Evolutionary conservation across 306 rosid genomes (phyloP).

Genomic region (Quercus wislizeni): DNA sequence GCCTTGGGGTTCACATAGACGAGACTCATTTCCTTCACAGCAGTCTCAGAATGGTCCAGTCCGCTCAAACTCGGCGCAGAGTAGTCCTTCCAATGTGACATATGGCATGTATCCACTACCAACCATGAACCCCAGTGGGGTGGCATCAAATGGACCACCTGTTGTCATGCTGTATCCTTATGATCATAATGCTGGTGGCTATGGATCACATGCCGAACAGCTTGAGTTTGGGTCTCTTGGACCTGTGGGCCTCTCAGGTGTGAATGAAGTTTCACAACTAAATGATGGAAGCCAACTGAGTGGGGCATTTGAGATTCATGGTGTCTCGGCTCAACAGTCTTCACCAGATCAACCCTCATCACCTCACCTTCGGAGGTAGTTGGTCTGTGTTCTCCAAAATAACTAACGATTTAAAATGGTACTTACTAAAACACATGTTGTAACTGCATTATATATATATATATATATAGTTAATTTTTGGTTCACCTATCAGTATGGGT

Average conservation of each 20-base stretch:
- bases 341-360: constrained; percentile 90
- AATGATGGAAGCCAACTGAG: constrained; percentile 58
- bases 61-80: constrained; percentile 51
- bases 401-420: not conserved
- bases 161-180: constrained; percentile 87
- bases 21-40: constrained; percentile 47
- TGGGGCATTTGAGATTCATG: constrained; percentile 70
- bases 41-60: constrained; percentile 81
- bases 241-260: constrained; percentile 63
- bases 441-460: not conserved
- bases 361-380: constrained; percentile 73
- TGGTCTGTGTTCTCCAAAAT: constrained; percentile 19
- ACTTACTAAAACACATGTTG: constrained; percentile 1
- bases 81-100: constrained; percentile 60
- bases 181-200: constrained; percentile 62
- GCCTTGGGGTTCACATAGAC: constrained; percentile 78
- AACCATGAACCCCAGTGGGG: constrained; percentile 65
- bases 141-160: constrained; percentile 78
- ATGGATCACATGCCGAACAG: constrained; percentile 60
- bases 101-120: constrained; percentile 75
- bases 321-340: constrained; percentile 59
- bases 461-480: not conserved
- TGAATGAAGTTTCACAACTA: constrained; percentile 56
- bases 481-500: not conserved
- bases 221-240: constrained; percentile 93